Conservation (phyloP, 2,329 filamentous ascomycete genomes). For the Cordyceps cicadae region DNA sequence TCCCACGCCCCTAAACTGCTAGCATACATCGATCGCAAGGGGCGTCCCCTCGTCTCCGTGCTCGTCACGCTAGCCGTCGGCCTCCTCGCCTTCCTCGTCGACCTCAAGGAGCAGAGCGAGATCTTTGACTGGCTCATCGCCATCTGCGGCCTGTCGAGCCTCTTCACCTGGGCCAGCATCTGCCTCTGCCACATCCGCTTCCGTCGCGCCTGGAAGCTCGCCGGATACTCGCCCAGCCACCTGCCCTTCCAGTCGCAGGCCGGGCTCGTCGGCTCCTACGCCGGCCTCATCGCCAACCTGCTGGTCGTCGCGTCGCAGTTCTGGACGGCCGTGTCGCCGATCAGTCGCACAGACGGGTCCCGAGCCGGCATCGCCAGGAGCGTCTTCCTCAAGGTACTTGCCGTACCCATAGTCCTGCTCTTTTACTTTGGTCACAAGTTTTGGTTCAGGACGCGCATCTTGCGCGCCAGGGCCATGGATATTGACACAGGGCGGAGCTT, state of each 20-base stretch:
- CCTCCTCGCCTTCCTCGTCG: conserved; percentile 35
- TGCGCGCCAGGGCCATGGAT: conserved; percentile 63
- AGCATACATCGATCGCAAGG: conserved; percentile 41
- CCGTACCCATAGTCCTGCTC: conserved; percentile 49
- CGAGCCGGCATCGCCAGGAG: conserved; percentile 33
- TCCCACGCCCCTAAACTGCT: conserved; percentile 43
- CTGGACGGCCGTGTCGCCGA: conserved; percentile 49
- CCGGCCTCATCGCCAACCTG: conserved; percentile 61
- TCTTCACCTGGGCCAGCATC: conserved; percentile 65
- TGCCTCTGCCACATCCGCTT: conserved; percentile 77
- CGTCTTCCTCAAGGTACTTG: conserved; percentile 59
- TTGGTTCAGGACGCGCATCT: conserved; percentile 52
- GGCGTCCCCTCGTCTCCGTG: conserved; percentile 39
- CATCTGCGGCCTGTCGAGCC: conserved; percentile 50
- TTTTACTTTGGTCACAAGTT: conserved; percentile 64
- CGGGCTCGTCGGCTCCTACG: conserved; percentile 65
- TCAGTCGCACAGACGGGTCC: background rate
- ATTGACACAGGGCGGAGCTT: conserved; percentile 57
- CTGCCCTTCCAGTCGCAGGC: conserved; percentile 67
- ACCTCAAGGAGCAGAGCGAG: conserved; percentile 33
- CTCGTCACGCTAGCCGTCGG: conserved; percentile 34
- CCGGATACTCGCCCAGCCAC: conserved; percentile 56
- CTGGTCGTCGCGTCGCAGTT: conserved; percentile 69
- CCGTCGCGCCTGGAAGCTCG: conserved; percentile 34
- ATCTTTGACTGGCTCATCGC: conserved; percentile 57